Percentiles rank a stretch among this genome's conserved stretches.
phyloP scores from a whole-genome alignment of 345 rosid genomes.

The Lepidium africanum region DNA sequence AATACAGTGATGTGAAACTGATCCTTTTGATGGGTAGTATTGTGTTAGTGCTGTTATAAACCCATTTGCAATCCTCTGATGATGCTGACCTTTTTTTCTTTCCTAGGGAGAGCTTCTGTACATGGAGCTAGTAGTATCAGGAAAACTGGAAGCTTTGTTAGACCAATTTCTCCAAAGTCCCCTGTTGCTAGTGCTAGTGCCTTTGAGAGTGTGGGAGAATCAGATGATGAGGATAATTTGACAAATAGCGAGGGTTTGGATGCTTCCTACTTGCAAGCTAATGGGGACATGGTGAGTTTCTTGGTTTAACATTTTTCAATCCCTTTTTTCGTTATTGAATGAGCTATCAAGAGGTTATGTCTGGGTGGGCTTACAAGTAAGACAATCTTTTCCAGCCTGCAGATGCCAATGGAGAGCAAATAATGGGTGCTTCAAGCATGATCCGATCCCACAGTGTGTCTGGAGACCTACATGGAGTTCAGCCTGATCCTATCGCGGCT shows the following conservation, averaged over 20 bases:
- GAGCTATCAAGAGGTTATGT: not conserved
- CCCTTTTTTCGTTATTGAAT: not conserved
- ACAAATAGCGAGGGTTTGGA: slow-evolving; percentile 56
- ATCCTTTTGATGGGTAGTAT: not conserved
- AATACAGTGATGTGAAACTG: not conserved
- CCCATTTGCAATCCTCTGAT: not conserved
- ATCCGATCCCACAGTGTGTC: slow-evolving; percentile 93
- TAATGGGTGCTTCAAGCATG: slow-evolving; percentile 66
- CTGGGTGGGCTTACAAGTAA: not conserved
- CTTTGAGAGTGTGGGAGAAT: slow-evolving; percentile 83
- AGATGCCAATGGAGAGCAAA: slow-evolving; percentile 54
- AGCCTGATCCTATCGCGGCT: slow-evolving; percentile 98
- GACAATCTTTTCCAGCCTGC: slow-evolving; percentile 14
- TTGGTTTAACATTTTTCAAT: not conserved
- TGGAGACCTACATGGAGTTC: slow-evolving; percentile 96
- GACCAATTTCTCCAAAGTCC: slow-evolving; percentile 88
- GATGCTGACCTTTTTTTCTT: not conserved
- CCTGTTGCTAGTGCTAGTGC: slow-evolving; percentile 95
- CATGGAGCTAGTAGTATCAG: slow-evolving; percentile 42
- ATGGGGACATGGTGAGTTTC: slow-evolving; percentile 75
- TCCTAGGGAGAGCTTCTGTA: slow-evolving; percentile 53
- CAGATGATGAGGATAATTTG: slow-evolving; percentile 88
- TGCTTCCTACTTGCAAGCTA: slow-evolving; percentile 48
- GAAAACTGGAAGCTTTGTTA: slow-evolving; percentile 53
- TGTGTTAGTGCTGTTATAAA: not conserved